Conservation (phyloP, 768 basidiomycete species). For the Strobilomyces echinocephalus region DNA sequence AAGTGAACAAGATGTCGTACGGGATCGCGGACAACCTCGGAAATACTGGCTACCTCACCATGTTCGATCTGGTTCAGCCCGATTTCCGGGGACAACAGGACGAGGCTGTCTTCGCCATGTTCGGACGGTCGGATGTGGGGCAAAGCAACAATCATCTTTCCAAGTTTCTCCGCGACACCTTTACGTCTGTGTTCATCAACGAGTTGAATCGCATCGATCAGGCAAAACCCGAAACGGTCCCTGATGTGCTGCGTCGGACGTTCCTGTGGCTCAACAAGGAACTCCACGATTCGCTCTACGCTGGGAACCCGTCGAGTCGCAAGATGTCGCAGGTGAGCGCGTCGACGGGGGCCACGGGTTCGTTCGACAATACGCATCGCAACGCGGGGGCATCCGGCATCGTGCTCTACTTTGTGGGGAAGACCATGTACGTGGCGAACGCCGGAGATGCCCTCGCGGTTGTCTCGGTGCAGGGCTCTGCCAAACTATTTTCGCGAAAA, state of each 20-base stretch:
- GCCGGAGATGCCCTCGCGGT: constrained; percentile 86
- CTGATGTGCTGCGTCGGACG: constrained; percentile 78
- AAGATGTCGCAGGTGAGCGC: constrained; percentile 70
- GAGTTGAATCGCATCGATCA: constrained; percentile 48
- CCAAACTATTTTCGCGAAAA: constrained; percentile 66
- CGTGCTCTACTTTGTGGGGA: constrained; percentile 77
- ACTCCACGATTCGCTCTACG: constrained; percentile 63
- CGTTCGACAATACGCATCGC: constrained; percentile 47
- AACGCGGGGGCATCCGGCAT: constrained; percentile 75
- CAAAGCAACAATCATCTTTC: constrained; percentile 64
- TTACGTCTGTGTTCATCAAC: constrained; percentile 54
- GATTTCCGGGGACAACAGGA: constrained; percentile 72
- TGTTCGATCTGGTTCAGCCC: constrained; percentile 89
- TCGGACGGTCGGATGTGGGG: constrained; percentile 66
- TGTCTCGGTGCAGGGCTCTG: constrained; percentile 70
- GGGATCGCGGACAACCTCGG: constrained; percentile 95
- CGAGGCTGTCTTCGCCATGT: constrained; percentile 95
- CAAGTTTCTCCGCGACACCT: constrained; percentile 81
- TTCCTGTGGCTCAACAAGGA: constrained; percentile 85
- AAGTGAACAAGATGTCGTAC: constrained; percentile 89
- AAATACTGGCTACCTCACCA: constrained; percentile 68
- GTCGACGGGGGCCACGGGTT: constrained; percentile 31
- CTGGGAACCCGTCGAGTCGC: constrained; percentile 39
- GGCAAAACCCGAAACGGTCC: constrained; percentile 46
- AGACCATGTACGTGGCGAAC: constrained; percentile 85